phyloP scores from a whole-genome alignment of 441 rosid species.

The Bocquillonia castaneifolia region DNA sequence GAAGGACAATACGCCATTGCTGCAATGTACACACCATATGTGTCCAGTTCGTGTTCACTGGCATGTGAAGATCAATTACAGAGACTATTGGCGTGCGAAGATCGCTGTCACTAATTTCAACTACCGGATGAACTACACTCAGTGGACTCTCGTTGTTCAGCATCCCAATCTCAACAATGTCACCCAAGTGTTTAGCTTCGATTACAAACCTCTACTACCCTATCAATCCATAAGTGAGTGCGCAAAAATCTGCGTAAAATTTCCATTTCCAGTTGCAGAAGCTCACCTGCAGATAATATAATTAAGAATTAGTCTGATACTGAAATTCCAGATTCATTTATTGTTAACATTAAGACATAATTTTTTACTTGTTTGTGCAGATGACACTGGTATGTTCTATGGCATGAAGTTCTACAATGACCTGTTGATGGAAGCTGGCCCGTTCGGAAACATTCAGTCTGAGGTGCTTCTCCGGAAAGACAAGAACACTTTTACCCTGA shows the following conservation, averaged over 20 bases:
- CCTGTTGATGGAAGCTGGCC: slow-evolving; percentile 67
- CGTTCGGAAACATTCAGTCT: slow-evolving; percentile 55
- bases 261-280: slow-evolving; percentile 2
- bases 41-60: slow-evolving; percentile 90
- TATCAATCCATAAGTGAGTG: slow-evolving; percentile 74
- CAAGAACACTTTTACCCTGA: slow-evolving; percentile 54
- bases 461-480: slow-evolving; percentile 62
- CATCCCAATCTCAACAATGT: slow-evolving; percentile 87
- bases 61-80: slow-evolving; percentile 86
- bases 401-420: slow-evolving; percentile 67
- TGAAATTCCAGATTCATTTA: neutral
- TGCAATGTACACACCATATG: slow-evolving; percentile 92
- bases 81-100: slow-evolving; percentile 85
- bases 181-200: slow-evolving; percentile 85
- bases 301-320: slow-evolving; percentile 9
- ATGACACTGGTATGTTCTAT: slow-evolving; percentile 62
- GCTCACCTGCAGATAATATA: slow-evolving; percentile 12
- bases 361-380: slow-evolving; percentile 30
- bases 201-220: slow-evolving; percentile 73
- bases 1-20: slow-evolving; percentile 60
- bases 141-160: slow-evolving; percentile 86
- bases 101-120: slow-evolving; percentile 78
- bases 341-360: neutral
- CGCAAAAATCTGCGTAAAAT: neutral
- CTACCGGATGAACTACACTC: slow-evolving; percentile 75